Evolutionary conservation across 2,329 filamentous ascomycete genomes (phyloP).

Genomic region (Colletotrichum ledebouriae): DNA sequence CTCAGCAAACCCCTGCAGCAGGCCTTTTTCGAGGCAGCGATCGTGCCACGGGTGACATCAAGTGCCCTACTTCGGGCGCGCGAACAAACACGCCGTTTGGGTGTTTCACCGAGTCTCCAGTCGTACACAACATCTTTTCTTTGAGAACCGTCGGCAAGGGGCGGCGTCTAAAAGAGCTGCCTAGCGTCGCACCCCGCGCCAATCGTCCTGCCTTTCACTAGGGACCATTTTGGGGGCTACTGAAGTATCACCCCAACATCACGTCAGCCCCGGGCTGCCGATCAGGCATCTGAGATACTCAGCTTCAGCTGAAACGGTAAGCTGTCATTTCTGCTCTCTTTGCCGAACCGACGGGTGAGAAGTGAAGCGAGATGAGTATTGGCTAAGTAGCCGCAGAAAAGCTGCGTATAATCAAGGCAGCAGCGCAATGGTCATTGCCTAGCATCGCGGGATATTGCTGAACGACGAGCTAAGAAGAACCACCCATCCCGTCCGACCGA

Average conservation of each 20-base stretch:
- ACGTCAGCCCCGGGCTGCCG: slow-evolving; percentile 2
- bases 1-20: slow-evolving; percentile 13
- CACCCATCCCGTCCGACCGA: neutral
- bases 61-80: neutral
- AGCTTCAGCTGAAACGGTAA: slow-evolving; percentile 1
- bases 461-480: neutral
- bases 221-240: neutral
- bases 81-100: neutral
- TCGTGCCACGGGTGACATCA: neutral
- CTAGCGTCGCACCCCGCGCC: neutral
- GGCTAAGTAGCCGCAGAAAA: slow-evolving; percentile 11
- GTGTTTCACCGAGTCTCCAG: neutral
- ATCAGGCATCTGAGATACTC: neutral
- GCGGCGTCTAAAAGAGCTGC: slow-evolving; percentile 5
- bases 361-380: slow-evolving; percentile 8
- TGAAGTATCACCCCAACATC: slow-evolving; percentile 4
- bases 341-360: neutral
- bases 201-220: slow-evolving; percentile 10
- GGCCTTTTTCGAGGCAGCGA: slow-evolving; percentile 13
- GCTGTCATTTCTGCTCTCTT: neutral
- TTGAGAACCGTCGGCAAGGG: neutral
- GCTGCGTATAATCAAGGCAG: neutral
- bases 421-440: neutral
- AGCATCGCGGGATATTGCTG: neutral
- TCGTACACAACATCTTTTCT: too few species aligned